A percentile compares a stretch with the other conserved stretches of the same genome.
Evolutionary conservation across 139 green algal species (phyloP).

Genomic region (Micractinium sp.): DNA sequence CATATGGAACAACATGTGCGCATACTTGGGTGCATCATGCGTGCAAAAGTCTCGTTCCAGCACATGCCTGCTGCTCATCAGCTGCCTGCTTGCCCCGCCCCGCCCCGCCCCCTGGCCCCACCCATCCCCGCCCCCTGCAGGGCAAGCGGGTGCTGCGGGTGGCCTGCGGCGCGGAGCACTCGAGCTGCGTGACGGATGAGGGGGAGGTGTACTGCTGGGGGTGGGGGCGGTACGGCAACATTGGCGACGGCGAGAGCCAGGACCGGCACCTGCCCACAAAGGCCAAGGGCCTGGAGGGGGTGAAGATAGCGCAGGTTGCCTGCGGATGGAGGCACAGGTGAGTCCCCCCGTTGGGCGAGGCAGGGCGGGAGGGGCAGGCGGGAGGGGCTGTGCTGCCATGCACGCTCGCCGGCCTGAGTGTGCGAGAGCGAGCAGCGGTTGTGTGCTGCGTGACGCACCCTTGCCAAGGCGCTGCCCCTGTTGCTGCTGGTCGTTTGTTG

Average conservation of each 20-base stretch:
- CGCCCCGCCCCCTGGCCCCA: not conserved
- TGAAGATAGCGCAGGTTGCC: slow-evolving; percentile 57
- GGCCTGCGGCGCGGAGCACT: slow-evolving; percentile 87
- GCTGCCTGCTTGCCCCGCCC: not conserved
- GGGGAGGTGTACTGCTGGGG: slow-evolving; percentile 86
- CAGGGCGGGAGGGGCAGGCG: not conserved
- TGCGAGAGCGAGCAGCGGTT: too few relatives aligned
- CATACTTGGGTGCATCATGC: too few relatives aligned
- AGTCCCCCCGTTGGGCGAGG: too few relatives aligned
- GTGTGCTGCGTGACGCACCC: too few relatives aligned
- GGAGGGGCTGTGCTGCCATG: too few relatives aligned
- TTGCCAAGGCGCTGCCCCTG: too few relatives aligned
- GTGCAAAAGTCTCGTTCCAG: too few relatives aligned
- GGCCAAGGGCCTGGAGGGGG: slow-evolving; percentile 58
- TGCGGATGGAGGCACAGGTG: slow-evolving; percentile 89
- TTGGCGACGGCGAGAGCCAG: slow-evolving; percentile 74
- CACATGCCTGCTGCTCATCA: not conserved
- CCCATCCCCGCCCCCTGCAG: slow-evolving; percentile 33
- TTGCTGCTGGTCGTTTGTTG: too few relatives aligned
- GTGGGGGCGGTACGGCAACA: slow-evolving; percentile 79
- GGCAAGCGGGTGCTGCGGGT: slow-evolving; percentile 57
- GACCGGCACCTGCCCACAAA: slow-evolving; percentile 61
- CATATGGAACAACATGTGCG: not conserved
- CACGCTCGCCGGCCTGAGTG: too few relatives aligned
- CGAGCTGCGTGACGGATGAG: slow-evolving; percentile 56